Evolutionary conservation across 192 early-diverging fungal genomes (phyloP), one percentile per base, ranked within the genome.

Genomic region (Umbelopsis sp.): DNA sequence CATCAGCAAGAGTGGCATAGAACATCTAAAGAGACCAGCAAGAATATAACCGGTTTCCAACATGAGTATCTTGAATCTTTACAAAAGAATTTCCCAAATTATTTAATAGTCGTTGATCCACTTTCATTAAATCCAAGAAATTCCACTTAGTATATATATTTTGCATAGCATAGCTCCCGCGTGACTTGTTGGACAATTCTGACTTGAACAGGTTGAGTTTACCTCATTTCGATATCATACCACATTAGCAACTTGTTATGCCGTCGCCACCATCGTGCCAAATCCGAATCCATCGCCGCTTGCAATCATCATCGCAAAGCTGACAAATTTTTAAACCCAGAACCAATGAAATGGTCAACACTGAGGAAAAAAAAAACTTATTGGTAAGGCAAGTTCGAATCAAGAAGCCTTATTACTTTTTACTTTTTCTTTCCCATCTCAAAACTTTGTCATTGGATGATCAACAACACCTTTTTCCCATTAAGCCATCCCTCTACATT

Each of bases 251-350:
- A 49, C 2, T 49, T 2, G 47, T 17, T 17, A 6, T n/a, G 20
- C 4, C 47, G 1, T 49, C 5, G 17, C 47, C 47, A 17, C 47
- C 52, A 26, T 14, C 52, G 21, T 29, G 6, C 22, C 26, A 29
- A 25, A 29, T 54, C 26, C 52, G 21, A 12, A 8, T 54, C 3
- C 24, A 54, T 54, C 25, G n/a, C 47, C 47, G 47, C 20, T 5
- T 5, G 2, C 47, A 49, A 0, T 17, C 4, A 9, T 21, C 47
- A 16, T n/a, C n/a, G n/a, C n/a, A n/a, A 49, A 17, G 47, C 47
- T 49, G 47, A 49, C 31, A 62, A 62, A 20, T 17, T 62, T 62
- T 62, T 31, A 31, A 32, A 32, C 56, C 31, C 56, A 62, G 56
- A 11, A 26, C 56, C 56, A 62, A 62, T 32, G 14, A 62, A 20